These are phyloP conservation scores for Albatrellus sp. DNA, from an alignment of 1,284 basidiomycete species.

Conservation along the genomic window DNA sequence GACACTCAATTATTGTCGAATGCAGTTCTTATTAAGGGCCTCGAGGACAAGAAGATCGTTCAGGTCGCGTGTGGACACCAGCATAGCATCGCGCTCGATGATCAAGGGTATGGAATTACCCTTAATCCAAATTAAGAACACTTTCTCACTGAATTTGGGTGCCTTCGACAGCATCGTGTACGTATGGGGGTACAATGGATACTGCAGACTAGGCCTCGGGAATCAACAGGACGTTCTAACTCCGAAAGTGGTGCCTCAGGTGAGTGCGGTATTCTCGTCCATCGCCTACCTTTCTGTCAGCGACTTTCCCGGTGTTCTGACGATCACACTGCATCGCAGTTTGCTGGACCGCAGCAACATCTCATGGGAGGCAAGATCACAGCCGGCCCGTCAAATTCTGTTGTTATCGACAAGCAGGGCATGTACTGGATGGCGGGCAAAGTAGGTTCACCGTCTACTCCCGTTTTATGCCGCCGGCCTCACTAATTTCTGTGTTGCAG, in stretches of 20 bases:
- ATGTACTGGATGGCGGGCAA: conserved; percentile 83
- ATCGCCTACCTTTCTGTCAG: background rate
- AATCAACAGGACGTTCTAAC: conserved; percentile 73
- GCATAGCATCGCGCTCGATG: conserved; percentile 74
- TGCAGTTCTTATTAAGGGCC: conserved; percentile 56
- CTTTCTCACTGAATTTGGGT: background rate
- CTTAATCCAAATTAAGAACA: background rate
- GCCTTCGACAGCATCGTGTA: conserved; percentile 46
- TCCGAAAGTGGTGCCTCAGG: conserved; percentile 70
- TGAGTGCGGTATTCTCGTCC: conserved; percentile 10
- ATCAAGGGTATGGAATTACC: conserved; percentile 42
- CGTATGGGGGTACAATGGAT: conserved; percentile 80
- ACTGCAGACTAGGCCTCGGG: conserved; percentile 72
- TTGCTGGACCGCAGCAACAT: conserved; percentile 55
- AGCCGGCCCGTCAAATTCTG: conserved; percentile 75
- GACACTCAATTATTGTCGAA: conserved; percentile 5
- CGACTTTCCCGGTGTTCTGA: background rate
- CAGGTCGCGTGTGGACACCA: conserved; percentile 80
- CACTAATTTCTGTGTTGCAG: conserved; percentile 22
- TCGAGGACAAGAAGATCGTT: conserved; percentile 66
- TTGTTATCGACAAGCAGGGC: conserved; percentile 73
- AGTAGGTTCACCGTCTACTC: conserved; percentile 23
- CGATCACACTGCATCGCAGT: conserved; percentile 26
- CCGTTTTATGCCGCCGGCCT: conserved; percentile 2
- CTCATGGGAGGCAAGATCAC: conserved; percentile 57